A percentile compares a stretch with the other conserved stretches of the same genome.
phyloP scores from a whole-genome alignment of 2,329 filamentous ascomycete species.

The Aspergillus hiratsukae region DNA sequence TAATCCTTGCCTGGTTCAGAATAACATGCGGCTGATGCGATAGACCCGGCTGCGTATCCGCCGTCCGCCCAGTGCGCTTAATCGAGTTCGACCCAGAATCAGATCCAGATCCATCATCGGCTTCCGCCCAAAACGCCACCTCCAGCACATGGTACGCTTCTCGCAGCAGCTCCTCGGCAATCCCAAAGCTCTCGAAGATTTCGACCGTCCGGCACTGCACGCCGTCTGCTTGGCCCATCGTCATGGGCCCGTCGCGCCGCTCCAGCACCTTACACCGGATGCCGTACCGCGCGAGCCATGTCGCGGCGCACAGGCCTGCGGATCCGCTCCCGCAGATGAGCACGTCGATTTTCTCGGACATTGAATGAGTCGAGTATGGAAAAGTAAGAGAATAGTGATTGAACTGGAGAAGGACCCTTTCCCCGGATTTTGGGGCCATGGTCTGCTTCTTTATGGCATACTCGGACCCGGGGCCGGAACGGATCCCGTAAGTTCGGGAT shows the following conservation, averaged over 20 bases:
- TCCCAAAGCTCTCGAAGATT: constrained; percentile 57
- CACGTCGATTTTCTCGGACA: constrained; percentile 43
- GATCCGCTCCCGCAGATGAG: constrained; percentile 60
- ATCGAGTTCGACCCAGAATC: no score
- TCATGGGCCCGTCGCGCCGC: constrained; percentile 50
- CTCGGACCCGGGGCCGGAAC: constrained; percentile 5
- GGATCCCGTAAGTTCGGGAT: constrained; percentile 1
- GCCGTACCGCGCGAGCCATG: constrained; percentile 57
- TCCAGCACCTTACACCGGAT: constrained; percentile 57
- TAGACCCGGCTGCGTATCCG: constrained; percentile 52
- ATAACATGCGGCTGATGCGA: constrained; percentile 55
- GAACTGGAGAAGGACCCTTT: background rate
- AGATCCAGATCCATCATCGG: constrained; percentile 29
- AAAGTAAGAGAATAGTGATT: background rate
- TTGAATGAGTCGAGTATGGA: background rate
- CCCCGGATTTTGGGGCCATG: background rate
- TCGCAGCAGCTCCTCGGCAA: constrained; percentile 51
- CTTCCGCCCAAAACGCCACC: constrained; percentile 55
- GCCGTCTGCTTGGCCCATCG: constrained; percentile 60
- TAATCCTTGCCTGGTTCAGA: constrained; percentile 53
- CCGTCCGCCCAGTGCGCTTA: constrained; percentile 43
- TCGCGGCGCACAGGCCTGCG: constrained; percentile 57
- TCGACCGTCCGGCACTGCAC: constrained; percentile 60
- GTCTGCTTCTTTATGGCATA: background rate
- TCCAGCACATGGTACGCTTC: constrained; percentile 58